Evolutionary conservation across 257 asterid species (phyloP), one percentile per base, ranked within the genome.

Genomic region (Penstemon newberryi): DNA sequence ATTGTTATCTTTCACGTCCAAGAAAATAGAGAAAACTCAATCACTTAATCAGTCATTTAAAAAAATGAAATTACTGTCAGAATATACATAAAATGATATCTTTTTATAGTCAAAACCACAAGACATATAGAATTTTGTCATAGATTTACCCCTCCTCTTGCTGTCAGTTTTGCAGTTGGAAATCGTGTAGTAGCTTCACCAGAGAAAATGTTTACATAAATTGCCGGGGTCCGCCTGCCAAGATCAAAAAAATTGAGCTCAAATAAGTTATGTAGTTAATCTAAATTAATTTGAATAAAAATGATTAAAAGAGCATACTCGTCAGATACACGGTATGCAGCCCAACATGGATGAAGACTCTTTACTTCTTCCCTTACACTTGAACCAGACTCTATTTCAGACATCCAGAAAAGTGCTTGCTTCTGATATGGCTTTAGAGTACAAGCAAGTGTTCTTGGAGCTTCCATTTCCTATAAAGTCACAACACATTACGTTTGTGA

Each of bases 291-390:
- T 47, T 8, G 6, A 64, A 41, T 18, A 42, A 57, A 61, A 58
- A 15, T 15, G 42, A 56, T 68, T 10, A 37, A 10, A 64, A 75
- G 63, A 62, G 55, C 95, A 46, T 83, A 88, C 97, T 83, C 87
- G 45, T 88, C 97, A 69, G 90, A 86, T 49, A 90, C 85, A 55
- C 84, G 89, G 73, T 88, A 88, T 55, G 91, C 92, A 67, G 88
- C 90, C 97, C 97, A 90, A 70, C 96, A 90, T 36, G 97, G 97
- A 85, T 90, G 97, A 70, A 88, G 92, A 47, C 84, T 81, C 77
- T 81, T 82, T 56, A 76, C 82, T 11, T 85, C 84, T 73, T 90
- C 89, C 70, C 86, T 89, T 0, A 54, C 79, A 68, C 63, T 75
- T 67, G 73, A 77, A 72, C 94, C 86, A 70, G 73, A 80, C 79